Evolutionary conservation across 352 stramenopile species (phyloP), one percentile per base, ranked within the genome.

Genomic region (Globisporangium ultimum): DNA sequence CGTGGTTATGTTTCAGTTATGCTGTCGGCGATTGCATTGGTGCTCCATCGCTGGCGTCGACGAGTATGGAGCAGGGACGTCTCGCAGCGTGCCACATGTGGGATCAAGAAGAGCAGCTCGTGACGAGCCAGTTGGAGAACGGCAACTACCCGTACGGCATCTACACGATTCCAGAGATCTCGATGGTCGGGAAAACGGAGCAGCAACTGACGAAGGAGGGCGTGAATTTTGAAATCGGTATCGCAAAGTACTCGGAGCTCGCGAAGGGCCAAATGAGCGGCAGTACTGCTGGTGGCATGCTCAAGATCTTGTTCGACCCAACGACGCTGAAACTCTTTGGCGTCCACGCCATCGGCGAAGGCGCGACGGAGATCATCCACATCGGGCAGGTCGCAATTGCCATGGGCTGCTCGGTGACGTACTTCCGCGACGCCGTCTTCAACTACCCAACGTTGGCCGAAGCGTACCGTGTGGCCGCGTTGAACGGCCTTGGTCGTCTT

Each of bases 371-470:
- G 63, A 96, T 96, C 69, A 95, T 97, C 63, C 88, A 97, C 66
- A 97, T 97, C 56, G 88, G 88, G n/a, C 88, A 97, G 63, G 88
- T 96, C 18, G 80, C 79, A n/a, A 92, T 94, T 62, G 77, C 78
- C 41, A 90, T 90, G 80, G 73, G 60, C 24, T 85, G 78, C 64
- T 84, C 85, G 50, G 53, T 97, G 46, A 89, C 88, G 32, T 96
- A 96, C 72, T 96, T 97, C 65, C 80, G 85, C 36, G 84, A 93
- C 58, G 85, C 89, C 14, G 88, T 97, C 17, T 97, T 97, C 71
- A 97, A 97, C 80, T 97, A 96, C 71, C 89, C 89, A 43, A 97
- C 88, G 13, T 66, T 97, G 21, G 88, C 88, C n/a, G 89, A 97
- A 64, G 88, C 88, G 17, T 97, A 97, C 51, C 90, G 89, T 21